A percentile compares a stretch with the other conserved stretches of the same genome.
Evolutionary conservation across 2,329 filamentous ascomycete genomes (phyloP).

Genomic region (Neonectria coccinea): DNA sequence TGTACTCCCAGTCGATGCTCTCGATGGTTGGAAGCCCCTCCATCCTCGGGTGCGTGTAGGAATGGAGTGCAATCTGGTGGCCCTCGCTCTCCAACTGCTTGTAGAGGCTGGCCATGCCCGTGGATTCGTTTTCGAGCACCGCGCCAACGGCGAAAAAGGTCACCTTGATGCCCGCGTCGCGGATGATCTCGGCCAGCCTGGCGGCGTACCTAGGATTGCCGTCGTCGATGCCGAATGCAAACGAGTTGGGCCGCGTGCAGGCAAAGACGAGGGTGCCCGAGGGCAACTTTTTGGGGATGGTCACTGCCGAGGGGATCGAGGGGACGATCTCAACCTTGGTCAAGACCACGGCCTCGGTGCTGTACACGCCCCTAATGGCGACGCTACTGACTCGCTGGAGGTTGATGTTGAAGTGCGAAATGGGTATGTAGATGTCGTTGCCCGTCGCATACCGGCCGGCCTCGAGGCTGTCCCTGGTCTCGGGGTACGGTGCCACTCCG

Average conservation of each 20-base stretch:
- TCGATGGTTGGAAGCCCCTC: slow-evolving; percentile 65
- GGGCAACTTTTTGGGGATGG: slow-evolving; percentile 69
- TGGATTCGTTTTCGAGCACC: slow-evolving; percentile 67
- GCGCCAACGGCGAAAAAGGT: slow-evolving; percentile 79
- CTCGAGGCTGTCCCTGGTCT: slow-evolving; percentile 76
- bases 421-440: slow-evolving; percentile 73
- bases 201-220: slow-evolving; percentile 62
- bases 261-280: slow-evolving; percentile 71
- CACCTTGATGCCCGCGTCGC: slow-evolving; percentile 71
- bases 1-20: slow-evolving; percentile 72
- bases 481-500: slow-evolving; percentile 68
- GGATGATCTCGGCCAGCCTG: slow-evolving; percentile 68
- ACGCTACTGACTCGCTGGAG: slow-evolving; percentile 67
- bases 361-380: slow-evolving; percentile 74
- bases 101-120: slow-evolving; percentile 74
- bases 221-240: slow-evolving; percentile 80
- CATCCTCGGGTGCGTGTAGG: slow-evolving; percentile 76
- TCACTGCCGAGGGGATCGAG: slow-evolving; percentile 62
- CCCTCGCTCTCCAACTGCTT: slow-evolving; percentile 70
- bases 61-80: slow-evolving; percentile 77
- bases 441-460: slow-evolving; percentile 67
- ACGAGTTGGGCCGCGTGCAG: slow-evolving; percentile 75
- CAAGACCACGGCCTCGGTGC: slow-evolving; percentile 60
- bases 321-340: slow-evolving; percentile 71
- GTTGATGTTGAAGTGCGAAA: slow-evolving; percentile 74